Base-by-base conservation (phyloP, 192 early-diverging fungal species). In the Coemansia sp. region DNA sequence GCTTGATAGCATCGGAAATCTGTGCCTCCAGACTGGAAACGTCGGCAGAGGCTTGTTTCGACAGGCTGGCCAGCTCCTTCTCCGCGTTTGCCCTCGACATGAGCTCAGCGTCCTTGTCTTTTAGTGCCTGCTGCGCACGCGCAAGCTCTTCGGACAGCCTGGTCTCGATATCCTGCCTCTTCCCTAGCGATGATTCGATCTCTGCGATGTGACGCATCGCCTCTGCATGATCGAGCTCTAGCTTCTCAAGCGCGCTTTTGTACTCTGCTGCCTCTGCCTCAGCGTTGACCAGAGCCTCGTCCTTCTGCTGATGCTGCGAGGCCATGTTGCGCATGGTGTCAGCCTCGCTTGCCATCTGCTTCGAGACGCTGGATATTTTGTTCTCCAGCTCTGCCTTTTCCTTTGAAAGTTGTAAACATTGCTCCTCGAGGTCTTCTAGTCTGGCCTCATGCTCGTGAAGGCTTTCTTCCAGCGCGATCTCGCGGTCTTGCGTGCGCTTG, bases 401-500 rank as follows among this genome's bases (percentile, higher is more conserved):
- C 9, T 74, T 59, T 13, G 74, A 62, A 46, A 93, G 46, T 53
- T 83, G 76, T 22, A 74, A 77, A 40, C 76, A 65, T 73, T 92
- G 87, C 58, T 87, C 76, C 65, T 95, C 93, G 6, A 90, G 67
- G 36, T 81, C 76, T 13, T 93, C 91, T 35, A 90, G 70, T 29
- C 85, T 84, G 3, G 75, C 68, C 36, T 82, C 79, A 48, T 86
- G 74, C 63, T 94, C 90, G 11, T 75, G 68, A 15, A 93, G 71
- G 9, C 83, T 76, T 34, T 84, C 80, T 33, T 89, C 88, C n/a
- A 92, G 65, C 55, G 87, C 88, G 2, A 82, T 66, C 29, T 84
- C 85, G 58, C 91, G 85, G 55, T 89, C 85, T 59, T 93, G 93
- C 4, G 93, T 91, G 49, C 93, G 85, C 41, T 88, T 77, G 48